Evolutionary conservation across 768 basidiomycete genomes (phyloP).

Genomic region (Auriscalpium orientale): DNA sequence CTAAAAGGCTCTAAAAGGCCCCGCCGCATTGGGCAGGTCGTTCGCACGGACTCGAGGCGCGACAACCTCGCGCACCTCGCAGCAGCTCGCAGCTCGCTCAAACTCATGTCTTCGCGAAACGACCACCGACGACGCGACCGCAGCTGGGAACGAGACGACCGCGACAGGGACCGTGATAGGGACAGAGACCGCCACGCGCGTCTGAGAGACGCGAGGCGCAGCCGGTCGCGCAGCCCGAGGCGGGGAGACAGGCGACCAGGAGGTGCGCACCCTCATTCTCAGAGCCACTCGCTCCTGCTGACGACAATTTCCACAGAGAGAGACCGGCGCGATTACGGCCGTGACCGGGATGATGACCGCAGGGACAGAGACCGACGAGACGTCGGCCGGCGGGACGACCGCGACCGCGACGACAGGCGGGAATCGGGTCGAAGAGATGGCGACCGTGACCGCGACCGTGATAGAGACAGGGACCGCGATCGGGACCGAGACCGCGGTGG

Average conservation of each 20-base stretch:
- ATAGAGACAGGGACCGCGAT: conserved; percentile 35
- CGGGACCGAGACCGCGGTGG: conserved; percentile 23
- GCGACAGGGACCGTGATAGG: conserved; percentile 15
- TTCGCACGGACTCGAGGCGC: too few species aligned
- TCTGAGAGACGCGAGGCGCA: conserved; percentile 4
- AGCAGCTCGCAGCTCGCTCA: too few species aligned
- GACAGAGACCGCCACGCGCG: conserved; percentile 7
- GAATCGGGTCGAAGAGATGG: conserved; percentile 14
- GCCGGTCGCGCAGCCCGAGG: conserved; percentile 18
- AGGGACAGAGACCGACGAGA: conserved; percentile 20
- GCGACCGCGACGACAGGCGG: conserved; percentile 40
- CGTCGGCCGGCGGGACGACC: conserved; percentile 56
- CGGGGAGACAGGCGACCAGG: conserved; percentile 7
- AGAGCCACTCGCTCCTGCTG: conserved; percentile 10
- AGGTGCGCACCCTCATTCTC: conserved; percentile 4
- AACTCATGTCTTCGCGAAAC: conserved; percentile 26
- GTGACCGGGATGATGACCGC: conserved; percentile 8
- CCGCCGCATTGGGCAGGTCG: too few species aligned
- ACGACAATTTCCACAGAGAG: conserved; percentile 9
- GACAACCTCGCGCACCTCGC: too few species aligned
- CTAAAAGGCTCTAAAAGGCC: too few species aligned
- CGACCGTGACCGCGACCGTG: conserved; percentile 24
- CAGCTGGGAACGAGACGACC: conserved; percentile 21
- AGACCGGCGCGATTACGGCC: conserved; percentile 18
- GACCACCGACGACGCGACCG: conserved; percentile 24